These are phyloP conservation scores for Karstenula rhodostoma DNA, from an alignment of 2,329 filamentous ascomycete genomes.

Conservation along the genomic window DNA sequence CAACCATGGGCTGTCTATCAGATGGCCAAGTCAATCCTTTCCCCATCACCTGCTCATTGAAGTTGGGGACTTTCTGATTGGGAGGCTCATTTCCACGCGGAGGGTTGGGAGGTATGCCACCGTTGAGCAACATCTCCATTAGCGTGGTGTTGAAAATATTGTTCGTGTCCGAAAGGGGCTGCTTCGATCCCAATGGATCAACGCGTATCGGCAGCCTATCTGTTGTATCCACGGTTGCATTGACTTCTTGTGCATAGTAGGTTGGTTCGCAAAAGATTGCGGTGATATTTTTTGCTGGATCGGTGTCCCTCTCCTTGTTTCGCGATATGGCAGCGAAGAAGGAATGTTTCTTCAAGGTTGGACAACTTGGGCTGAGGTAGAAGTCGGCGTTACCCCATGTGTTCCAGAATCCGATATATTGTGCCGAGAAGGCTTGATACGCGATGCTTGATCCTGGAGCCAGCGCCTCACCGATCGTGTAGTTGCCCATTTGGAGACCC, in stretches of 20 bases:
- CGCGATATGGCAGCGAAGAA: conserved; percentile 31
- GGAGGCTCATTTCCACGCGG: conserved; percentile 24
- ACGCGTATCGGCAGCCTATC: conserved; percentile 16
- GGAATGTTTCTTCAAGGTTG: conserved; percentile 43
- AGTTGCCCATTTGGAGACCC: conserved; percentile 23
- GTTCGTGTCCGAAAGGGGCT: conserved; percentile 24
- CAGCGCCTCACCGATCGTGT: conserved; percentile 11
- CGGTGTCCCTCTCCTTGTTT: conserved; percentile 22
- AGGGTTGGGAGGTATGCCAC: neutral
- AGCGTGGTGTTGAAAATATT: conserved; percentile 48
- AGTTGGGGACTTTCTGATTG: conserved; percentile 13
- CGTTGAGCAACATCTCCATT: conserved; percentile 45
- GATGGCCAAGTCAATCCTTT: conserved; percentile 22
- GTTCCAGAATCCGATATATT: conserved; percentile 57
- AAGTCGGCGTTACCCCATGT: conserved; percentile 36
- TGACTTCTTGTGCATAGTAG: conserved; percentile 59
- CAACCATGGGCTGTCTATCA: conserved; percentile 40
- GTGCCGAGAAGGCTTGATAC: conserved; percentile 36
- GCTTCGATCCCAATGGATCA: conserved; percentile 32
- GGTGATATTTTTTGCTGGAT: conserved; percentile 29
- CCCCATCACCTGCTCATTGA: conserved; percentile 16
- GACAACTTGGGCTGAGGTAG: conserved; percentile 48
- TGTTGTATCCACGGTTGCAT: conserved; percentile 47
- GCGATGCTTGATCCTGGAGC: neutral
- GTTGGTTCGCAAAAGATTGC: conserved; percentile 30